These are phyloP conservation scores for Trichocladium antarcticum DNA, from an alignment of 495 filamentous ascomycete species.

Conservation along the genomic window DNA sequence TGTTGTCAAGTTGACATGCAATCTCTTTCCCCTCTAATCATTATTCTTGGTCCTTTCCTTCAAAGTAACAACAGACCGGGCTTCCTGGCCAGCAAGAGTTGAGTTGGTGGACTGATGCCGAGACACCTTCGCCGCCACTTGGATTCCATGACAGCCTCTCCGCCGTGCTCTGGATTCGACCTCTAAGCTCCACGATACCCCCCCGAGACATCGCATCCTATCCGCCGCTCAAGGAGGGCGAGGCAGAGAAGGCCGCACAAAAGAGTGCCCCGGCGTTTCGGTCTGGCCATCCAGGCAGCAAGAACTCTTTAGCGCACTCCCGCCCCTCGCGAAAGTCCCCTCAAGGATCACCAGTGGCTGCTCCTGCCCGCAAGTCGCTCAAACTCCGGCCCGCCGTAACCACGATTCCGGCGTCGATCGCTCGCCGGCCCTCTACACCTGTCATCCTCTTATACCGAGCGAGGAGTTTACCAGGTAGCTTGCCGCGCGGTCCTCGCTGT, in stretches of 20 bases:
- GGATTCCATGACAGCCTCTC: background rate
- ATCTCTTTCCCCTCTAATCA: background rate
- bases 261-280: constrained; percentile 16
- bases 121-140: constrained; percentile 1
- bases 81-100: background rate
- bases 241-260: constrained; percentile 12
- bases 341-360: constrained; percentile 33
- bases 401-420: constrained; percentile 24
- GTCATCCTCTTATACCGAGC: constrained; percentile 26
- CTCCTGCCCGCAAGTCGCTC: constrained; percentile 26
- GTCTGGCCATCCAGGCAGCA: constrained; percentile 23
- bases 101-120: background rate
- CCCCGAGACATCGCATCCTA: constrained; percentile 7
- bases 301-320: constrained; percentile 17
- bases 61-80: background rate
- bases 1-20: background rate
- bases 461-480: constrained; percentile 14
- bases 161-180: background rate
- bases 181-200: constrained; percentile 2
- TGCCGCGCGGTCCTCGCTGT: constrained; percentile 12
- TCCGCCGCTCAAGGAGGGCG: constrained; percentile 4
- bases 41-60: background rate
- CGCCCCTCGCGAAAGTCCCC: constrained; percentile 22
- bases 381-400: constrained; percentile 28
- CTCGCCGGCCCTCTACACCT: constrained; percentile 21